Conservation (phyloP, 1,284 basidiomycete species). For the Ganoderma multipileum region DNA sequence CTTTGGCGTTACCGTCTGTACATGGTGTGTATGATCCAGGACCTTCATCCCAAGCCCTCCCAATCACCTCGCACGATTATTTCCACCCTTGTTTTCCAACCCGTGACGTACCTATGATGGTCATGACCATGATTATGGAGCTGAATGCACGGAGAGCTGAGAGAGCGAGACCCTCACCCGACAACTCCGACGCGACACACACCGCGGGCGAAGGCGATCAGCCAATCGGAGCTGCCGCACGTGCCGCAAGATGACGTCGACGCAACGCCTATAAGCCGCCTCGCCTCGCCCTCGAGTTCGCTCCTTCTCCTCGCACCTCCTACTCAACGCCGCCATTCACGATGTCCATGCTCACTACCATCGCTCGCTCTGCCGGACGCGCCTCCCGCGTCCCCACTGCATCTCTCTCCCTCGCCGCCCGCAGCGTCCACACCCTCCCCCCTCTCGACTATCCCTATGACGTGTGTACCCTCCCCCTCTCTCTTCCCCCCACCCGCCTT, state of each 20-base stretch:
- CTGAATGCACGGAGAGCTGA: neutral
- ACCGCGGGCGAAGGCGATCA: neutral
- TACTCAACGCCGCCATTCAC: neutral
- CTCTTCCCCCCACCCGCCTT: neutral
- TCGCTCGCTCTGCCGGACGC: constrained; percentile 32
- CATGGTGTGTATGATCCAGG: too few relatives aligned
- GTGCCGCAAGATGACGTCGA: neutral
- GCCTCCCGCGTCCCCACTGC: constrained; percentile 24
- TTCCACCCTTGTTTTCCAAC: neutral
- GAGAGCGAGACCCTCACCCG: neutral
- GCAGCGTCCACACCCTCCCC: constrained; percentile 67
- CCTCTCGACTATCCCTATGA: constrained; percentile 88
- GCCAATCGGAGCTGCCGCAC: neutral
- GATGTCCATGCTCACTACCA: constrained; percentile 33
- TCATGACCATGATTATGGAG: neutral
- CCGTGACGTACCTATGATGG: neutral
- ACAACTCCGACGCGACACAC: neutral
- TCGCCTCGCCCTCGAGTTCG: neutral
- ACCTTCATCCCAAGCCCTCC: too few relatives aligned
- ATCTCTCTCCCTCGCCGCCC: constrained; percentile 30
- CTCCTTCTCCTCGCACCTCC: neutral
- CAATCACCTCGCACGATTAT: too few relatives aligned
- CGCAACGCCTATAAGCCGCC: neutral
- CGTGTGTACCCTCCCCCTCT: constrained; percentile 35
- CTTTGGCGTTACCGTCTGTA: too few relatives aligned